Base-by-base conservation (phyloP, 768 basidiomycete species). In the Artomyces pyxidatus region DNA sequence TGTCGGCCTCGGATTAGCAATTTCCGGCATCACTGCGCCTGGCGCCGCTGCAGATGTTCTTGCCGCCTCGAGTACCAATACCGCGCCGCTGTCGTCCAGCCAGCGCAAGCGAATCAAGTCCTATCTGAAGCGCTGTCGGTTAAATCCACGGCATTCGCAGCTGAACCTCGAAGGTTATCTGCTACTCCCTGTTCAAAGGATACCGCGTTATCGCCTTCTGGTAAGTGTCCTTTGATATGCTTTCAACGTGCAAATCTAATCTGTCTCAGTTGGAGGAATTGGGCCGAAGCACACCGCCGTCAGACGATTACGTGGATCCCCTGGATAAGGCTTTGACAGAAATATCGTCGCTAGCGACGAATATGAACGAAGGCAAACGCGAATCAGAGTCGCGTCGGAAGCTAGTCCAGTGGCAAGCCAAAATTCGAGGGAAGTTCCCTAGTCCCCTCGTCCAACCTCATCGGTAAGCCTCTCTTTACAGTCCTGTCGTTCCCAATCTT, bases 381-480 rank as follows among this genome's bases (percentile, higher is more conserved):
- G 94, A 97, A 58, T 78, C 91, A 2, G 96, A 99, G 68, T 93
- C 89, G 1, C 76, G 96, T 19, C 77, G 84, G 40, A 88, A 91
- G 61, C 79, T 98, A 22, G 88, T 97, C 16, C 81, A 87, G 60
- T 93, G 88, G 89, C 91, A 93, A 67, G 61, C 82, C 29, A 76
- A 90, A 57, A 97, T 99, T 59, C 76, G 85, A 32, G 89, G 91
- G 17, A 88, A 81, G 62, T 97, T 96, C 65, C 93, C 92, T 7
- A 94, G 91, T 51, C 94, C 96, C n/a, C 72, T 99, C 30, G 96
- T 99, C 29, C 96, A 98, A 64, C 96, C 96, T 7, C 96, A 99
- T 69, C 82, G 90, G 88, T 90, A 60, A 62, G 76, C 58, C 27
- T 12, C 22, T 14, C 29, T n/a, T 48, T 44, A 48, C 17, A 22